Evolutionary conservation across 2,329 filamentous ascomycete species (phyloP).

Genomic region (Fusarium dlaminii): DNA sequence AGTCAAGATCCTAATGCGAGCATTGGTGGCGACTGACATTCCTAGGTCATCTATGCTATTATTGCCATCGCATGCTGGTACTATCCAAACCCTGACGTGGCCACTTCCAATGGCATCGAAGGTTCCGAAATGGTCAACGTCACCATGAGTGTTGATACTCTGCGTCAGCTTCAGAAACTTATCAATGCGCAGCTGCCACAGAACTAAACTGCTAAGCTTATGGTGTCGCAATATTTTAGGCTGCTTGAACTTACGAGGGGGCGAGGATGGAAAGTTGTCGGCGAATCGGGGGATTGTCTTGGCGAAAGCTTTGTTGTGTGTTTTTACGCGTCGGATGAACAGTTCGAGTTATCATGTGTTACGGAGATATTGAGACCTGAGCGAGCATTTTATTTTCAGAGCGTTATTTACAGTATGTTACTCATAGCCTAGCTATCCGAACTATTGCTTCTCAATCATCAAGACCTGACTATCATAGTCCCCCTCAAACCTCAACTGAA

Average conservation of each 20-base stretch:
- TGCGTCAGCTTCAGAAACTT: conserved; percentile 43
- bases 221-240: fast-evolving
- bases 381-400: neutral
- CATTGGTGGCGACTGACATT: neutral
- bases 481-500: conserved; percentile 61
- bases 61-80: conserved; percentile 57
- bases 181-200: conserved; percentile 26
- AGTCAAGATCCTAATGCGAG: neutral
- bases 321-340: neutral
- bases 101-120: conserved; percentile 46
- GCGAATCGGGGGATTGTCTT: fast-evolving
- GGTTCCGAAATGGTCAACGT: conserved; percentile 40
- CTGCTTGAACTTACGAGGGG: fast-evolving
- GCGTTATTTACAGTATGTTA: neutral
- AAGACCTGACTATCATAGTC: conserved; percentile 69
- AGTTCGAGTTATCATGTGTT: fast-evolving
- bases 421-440: fast-evolving
- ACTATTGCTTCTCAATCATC: conserved; percentile 57
- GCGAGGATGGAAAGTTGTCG: fast-evolving
- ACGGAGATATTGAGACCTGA: fast-evolving
- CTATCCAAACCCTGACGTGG: conserved; percentile 54
- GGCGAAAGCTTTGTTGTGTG: fast-evolving
- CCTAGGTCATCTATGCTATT: conserved; percentile 53
- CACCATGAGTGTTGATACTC: conserved; percentile 44
- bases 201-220: neutral